Evolutionary conservation across 78 protist genomes (phyloP).

Genomic region (Dictyostelium purpureum): DNA sequence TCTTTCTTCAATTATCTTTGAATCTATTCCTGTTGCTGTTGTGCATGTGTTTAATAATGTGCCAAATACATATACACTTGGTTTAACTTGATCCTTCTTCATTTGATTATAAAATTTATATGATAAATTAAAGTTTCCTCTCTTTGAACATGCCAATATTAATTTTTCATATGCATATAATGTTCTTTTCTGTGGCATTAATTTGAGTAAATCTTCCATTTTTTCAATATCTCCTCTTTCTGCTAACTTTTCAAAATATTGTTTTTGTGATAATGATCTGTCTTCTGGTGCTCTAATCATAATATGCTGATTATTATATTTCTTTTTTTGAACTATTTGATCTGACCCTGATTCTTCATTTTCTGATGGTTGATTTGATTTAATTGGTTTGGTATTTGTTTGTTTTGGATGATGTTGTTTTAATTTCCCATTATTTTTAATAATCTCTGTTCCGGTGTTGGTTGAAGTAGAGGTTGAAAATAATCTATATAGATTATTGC

Average conservation of each 20-base stretch:
- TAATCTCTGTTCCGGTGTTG: too few relatives aligned
- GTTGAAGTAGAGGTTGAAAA: too few relatives aligned
- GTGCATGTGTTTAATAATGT: slow-evolving; percentile 2
- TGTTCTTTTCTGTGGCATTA: slow-evolving; percentile 36
- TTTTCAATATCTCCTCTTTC: slow-evolving; percentile 4
- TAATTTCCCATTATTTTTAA: too few relatives aligned
- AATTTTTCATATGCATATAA: slow-evolving; percentile 46
- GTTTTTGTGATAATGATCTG: slow-evolving; percentile 37
- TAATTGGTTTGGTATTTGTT: too few relatives aligned
- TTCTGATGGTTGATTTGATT: too few relatives aligned
- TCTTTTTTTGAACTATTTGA: not conserved
- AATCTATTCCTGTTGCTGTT: not conserved
- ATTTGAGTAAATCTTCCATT: not conserved
- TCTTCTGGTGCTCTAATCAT: slow-evolving; percentile 43
- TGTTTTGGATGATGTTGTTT: too few relatives aligned
- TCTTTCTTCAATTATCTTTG: not conserved
- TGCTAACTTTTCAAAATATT: slow-evolving; percentile 39
- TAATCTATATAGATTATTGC: too few relatives aligned
- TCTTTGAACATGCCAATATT: slow-evolving; percentile 37
- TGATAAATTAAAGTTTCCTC: slow-evolving; percentile 15
- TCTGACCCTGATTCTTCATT: not conserved
- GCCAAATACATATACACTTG: slow-evolving; percentile 16
- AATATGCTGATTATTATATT: not conserved
- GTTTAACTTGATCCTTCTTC: slow-evolving; percentile 51
- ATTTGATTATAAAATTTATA: slow-evolving; percentile 33